These are phyloP conservation scores for Fusarium sp. DNA, from an alignment of 2,329 filamentous ascomycete genomes.

Conservation along the genomic window DNA sequence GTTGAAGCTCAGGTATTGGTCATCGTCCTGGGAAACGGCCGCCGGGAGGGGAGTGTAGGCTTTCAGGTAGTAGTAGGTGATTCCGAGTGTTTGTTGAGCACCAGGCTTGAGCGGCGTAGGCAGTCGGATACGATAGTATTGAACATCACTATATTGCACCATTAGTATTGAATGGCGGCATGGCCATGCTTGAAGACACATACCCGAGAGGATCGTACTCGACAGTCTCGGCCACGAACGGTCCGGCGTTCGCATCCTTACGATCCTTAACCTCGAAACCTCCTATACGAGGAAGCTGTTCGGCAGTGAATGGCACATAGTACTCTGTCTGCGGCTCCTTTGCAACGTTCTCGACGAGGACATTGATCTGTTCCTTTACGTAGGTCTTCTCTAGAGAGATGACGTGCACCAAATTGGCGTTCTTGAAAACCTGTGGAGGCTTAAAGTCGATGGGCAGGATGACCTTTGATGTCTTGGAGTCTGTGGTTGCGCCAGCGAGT, in stretches of 20 bases:
- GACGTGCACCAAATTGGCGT: slow-evolving; percentile 88
- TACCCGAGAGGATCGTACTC: slow-evolving; percentile 70
- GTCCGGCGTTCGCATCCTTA: slow-evolving; percentile 74
- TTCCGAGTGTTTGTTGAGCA: slow-evolving; percentile 84
- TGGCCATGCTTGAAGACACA: slow-evolving; percentile 31
- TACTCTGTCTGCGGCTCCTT: slow-evolving; percentile 85
- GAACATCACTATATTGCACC: slow-evolving; percentile 63
- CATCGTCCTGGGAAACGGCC: slow-evolving; percentile 81
- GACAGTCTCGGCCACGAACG: slow-evolving; percentile 75
- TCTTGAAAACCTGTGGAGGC: slow-evolving; percentile 92
- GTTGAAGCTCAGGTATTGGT: slow-evolving; percentile 85
- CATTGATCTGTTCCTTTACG: slow-evolving; percentile 88
- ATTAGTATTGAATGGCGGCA: slow-evolving; percentile 20
- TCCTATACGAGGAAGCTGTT: slow-evolving; percentile 79
- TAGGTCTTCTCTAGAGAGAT: slow-evolving; percentile 95
- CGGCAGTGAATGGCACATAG: slow-evolving; percentile 84
- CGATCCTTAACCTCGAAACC: slow-evolving; percentile 93
- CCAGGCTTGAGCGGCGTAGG: slow-evolving; percentile 79
- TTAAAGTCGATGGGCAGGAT: slow-evolving; percentile 74
- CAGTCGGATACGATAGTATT: slow-evolving; percentile 87
- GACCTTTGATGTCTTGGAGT: slow-evolving; percentile 64
- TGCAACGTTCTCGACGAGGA: slow-evolving; percentile 90
- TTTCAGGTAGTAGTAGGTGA: slow-evolving; percentile 83
- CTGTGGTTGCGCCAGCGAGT: slow-evolving; percentile 50
- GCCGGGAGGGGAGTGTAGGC: slow-evolving; percentile 84